A percentile compares a stretch with the other conserved stretches of the same genome.
These are phyloP conservation scores for Ceratocystiopsis sp. DNA, from an alignment of 2,329 filamentous ascomycete genomes.

Conservation along the genomic window DNA sequence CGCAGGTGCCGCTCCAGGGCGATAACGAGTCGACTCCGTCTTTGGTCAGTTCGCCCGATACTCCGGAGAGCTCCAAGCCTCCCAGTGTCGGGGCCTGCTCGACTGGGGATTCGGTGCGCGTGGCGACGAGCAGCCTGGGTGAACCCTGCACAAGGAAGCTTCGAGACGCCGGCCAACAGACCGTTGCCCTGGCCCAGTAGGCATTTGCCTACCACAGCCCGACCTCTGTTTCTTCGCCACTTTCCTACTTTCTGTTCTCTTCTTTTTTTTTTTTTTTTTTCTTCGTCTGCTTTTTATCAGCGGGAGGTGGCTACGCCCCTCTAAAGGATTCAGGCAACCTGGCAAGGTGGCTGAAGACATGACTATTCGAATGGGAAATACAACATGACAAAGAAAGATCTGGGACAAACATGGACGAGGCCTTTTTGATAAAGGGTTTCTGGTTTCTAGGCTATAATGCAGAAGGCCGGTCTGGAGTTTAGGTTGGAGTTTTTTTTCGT, in stretches of 20 bases:
- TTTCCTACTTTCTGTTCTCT: neutral
- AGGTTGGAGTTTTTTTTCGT: too few relatives aligned
- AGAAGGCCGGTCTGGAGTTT: too few relatives aligned
- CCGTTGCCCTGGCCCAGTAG: neutral
- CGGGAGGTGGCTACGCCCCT: neutral
- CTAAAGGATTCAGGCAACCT: too few relatives aligned
- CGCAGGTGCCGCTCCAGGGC: constrained; percentile 19
- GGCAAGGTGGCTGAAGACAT: too few relatives aligned
- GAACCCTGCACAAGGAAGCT: neutral
- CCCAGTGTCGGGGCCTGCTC: constrained; percentile 46
- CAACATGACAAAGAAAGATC: too few relatives aligned
- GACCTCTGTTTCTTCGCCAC: constrained; percentile 1
- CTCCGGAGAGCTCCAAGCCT: constrained; percentile 47
- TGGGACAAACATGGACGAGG: too few relatives aligned
- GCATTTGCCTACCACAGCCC: neutral
- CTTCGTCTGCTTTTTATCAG: too few relatives aligned
- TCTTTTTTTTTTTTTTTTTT: neutral
- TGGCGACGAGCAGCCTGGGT: neutral
- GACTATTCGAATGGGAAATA: too few relatives aligned
- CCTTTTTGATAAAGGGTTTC: too few relatives aligned
- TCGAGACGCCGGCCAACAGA: neutral
- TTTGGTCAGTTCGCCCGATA: constrained; percentile 52
- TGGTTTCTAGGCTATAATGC: too few relatives aligned
- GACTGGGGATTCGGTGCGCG: constrained; percentile 14
- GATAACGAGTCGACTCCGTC: constrained; percentile 42